A percentile compares a stretch with the other conserved stretches of the same genome.
Evolutionary conservation across 2,329 filamentous ascomycete genomes (phyloP).

Genomic region (Botryotinia narcissicola): DNA sequence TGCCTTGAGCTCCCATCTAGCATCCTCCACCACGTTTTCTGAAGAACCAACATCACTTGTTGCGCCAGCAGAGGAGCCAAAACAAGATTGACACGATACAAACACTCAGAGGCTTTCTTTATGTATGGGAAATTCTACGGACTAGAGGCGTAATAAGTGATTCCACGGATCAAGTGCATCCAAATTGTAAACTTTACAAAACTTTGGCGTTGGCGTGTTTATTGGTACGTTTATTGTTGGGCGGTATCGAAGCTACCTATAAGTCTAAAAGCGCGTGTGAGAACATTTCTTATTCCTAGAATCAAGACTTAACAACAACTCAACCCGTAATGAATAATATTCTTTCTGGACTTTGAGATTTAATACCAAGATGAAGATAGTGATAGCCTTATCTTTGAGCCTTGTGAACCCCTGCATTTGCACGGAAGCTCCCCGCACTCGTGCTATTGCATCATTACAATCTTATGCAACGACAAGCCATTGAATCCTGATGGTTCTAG

Average conservation of each 20-base stretch:
- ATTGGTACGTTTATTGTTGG: background rate
- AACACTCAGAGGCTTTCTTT: background rate
- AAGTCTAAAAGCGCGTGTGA: background rate
- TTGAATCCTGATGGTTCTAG: background rate
- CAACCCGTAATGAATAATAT: background rate
- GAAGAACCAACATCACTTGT: slow-evolving; percentile 27
- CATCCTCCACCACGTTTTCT: slow-evolving; percentile 35
- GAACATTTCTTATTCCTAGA: slow-evolving; percentile 14
- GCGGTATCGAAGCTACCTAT: slow-evolving; percentile 9
- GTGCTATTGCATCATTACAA: slow-evolving; percentile 19
- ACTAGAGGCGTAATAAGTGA: slow-evolving; percentile 6
- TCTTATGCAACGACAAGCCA: slow-evolving; percentile 12
- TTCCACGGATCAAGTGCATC: slow-evolving; percentile 11
- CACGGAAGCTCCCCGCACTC: slow-evolving; percentile 2
- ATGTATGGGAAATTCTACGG: slow-evolving; percentile 1
- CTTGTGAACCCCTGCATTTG: slow-evolving; percentile 18
- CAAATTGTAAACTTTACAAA: slow-evolving; percentile 11
- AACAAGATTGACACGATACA: slow-evolving; percentile 23
- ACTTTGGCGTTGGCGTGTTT: slow-evolving; percentile 2
- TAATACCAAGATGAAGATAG: background rate
- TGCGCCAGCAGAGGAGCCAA: slow-evolving; percentile 20
- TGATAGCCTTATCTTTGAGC: slow-evolving; percentile 16
- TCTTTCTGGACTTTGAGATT: background rate
- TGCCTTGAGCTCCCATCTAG: slow-evolving; percentile 35
- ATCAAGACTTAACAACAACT: background rate